Evolutionary conservation across 1,284 basidiomycete species (phyloP).

Genomic region (Sutorius eximius): DNA sequence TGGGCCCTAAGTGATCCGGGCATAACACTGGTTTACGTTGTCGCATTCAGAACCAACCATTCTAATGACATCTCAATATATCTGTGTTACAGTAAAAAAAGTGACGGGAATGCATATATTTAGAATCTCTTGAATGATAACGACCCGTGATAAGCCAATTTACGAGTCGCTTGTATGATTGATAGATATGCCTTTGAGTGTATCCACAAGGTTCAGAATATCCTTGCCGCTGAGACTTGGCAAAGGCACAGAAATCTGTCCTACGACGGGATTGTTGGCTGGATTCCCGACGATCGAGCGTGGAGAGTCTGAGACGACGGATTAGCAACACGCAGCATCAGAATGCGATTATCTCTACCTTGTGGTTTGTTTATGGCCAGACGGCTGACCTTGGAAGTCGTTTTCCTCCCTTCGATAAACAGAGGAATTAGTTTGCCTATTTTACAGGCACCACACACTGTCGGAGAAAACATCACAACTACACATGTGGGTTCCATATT

Average conservation of each 20-base stretch:
- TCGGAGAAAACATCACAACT: background rate
- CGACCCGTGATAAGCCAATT: background rate
- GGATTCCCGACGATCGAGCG: background rate
- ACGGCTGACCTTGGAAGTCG: constrained; percentile 45
- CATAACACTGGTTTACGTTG: too few relatives aligned
- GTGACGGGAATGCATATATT: background rate
- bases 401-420: constrained; percentile 43
- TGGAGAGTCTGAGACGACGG: constrained; percentile 20
- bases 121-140: background rate
- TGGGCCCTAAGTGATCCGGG: too few relatives aligned
- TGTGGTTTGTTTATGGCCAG: constrained; percentile 46
- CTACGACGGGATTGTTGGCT: background rate
- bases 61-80: background rate
- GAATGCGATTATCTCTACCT: constrained; percentile 38
- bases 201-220: constrained; percentile 8
- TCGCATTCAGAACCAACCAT: too few relatives aligned
- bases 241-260: background rate
- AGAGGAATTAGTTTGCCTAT: constrained; percentile 56
- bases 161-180: background rate
- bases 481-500: background rate
- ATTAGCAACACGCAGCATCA: background rate
- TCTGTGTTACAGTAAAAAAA: background rate
- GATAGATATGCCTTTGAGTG: constrained; percentile 16
- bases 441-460: constrained; percentile 52
- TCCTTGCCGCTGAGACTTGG: background rate